These are phyloP conservation scores for Debaryomyces subglobosus DNA, from an alignment of 1,139 yeast genomes.

Conservation along the genomic window DNA sequence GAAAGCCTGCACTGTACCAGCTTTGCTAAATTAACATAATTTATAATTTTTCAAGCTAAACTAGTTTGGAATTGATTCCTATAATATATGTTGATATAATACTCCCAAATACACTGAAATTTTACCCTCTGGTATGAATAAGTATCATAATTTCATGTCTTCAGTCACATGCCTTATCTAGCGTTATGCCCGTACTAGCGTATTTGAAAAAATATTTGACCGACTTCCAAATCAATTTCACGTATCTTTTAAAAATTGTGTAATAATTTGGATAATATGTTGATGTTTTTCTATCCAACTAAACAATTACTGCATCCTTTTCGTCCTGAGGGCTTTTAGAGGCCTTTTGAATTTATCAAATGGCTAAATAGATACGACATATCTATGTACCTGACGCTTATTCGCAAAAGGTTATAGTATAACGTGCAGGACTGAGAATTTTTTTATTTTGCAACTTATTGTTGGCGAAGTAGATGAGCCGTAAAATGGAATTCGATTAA, in stretches of 20 bases:
- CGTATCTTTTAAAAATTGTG: background rate
- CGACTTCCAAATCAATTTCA: background rate
- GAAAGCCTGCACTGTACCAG: background rate
- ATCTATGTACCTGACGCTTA: too few relatives aligned
- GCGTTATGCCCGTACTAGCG: background rate
- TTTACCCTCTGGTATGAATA: too few relatives aligned
- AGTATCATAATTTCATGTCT: background rate
- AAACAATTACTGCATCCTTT: background rate
- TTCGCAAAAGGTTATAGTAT: too few relatives aligned
- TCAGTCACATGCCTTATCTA: background rate
- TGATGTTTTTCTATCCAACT: background rate
- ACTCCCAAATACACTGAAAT: too few relatives aligned
- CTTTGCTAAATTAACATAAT: background rate
- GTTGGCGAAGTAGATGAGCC: background rate
- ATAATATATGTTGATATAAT: too few relatives aligned
- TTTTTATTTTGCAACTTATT: background rate
- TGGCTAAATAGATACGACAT: background rate
- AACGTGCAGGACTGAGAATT: background rate
- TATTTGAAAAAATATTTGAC: background rate
- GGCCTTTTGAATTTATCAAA: background rate
- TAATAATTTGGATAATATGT: background rate
- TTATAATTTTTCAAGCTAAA: too few relatives aligned
- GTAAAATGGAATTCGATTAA: background rate
- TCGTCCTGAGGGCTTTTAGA: background rate
- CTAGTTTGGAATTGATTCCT: too few relatives aligned